phyloP scores from a whole-genome alignment of 805 yeast species.

The Wickerhamiella azyma region DNA sequence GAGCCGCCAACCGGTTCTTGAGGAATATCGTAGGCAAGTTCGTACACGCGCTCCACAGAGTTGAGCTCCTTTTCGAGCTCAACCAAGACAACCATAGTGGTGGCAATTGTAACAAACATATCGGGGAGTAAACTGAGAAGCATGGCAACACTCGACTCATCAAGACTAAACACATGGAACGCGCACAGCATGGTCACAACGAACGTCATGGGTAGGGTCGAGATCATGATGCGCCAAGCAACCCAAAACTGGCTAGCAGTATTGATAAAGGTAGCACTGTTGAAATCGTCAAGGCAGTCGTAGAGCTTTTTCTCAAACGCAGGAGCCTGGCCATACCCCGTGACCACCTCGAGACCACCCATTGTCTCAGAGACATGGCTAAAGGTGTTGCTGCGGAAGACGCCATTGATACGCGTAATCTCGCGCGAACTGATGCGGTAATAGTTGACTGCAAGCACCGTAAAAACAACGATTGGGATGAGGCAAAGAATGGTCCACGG shows the following conservation, averaged over 20 bases:
- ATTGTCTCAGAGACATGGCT: constrained; percentile 58
- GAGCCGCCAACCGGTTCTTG: constrained; percentile 50
- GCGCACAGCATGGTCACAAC: constrained; percentile 47
- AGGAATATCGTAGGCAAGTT: constrained; percentile 44
- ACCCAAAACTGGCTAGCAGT: constrained; percentile 65
- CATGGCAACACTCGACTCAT: constrained; percentile 54
- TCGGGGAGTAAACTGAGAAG: constrained; percentile 46
- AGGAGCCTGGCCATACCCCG: constrained; percentile 37
- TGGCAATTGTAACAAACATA: constrained; percentile 42
- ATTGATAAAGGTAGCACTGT: constrained; percentile 50
- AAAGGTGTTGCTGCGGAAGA: constrained; percentile 55
- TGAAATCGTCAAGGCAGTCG: constrained; percentile 40
- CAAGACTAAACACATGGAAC: constrained; percentile 43
- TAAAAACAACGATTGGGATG: constrained; percentile 40
- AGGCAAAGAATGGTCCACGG: constrained; percentile 55
- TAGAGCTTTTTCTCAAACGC: constrained; percentile 39
- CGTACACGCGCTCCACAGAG: constrained; percentile 56
- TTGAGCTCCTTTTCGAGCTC: constrained; percentile 67
- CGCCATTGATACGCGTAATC: constrained; percentile 59
- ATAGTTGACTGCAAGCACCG: constrained; percentile 33
- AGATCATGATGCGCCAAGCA: constrained; percentile 43
- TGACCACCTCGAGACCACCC: constrained; percentile 51
- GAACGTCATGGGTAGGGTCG: constrained; percentile 39
- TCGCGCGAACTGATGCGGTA: constrained; percentile 66
- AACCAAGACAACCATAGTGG: constrained; percentile 50